A percentile compares a stretch with the other conserved stretches of the same genome.
Conservation (phyloP, 2,329 filamentous ascomycete genomes). For the Fusarium temperatum region DNA sequence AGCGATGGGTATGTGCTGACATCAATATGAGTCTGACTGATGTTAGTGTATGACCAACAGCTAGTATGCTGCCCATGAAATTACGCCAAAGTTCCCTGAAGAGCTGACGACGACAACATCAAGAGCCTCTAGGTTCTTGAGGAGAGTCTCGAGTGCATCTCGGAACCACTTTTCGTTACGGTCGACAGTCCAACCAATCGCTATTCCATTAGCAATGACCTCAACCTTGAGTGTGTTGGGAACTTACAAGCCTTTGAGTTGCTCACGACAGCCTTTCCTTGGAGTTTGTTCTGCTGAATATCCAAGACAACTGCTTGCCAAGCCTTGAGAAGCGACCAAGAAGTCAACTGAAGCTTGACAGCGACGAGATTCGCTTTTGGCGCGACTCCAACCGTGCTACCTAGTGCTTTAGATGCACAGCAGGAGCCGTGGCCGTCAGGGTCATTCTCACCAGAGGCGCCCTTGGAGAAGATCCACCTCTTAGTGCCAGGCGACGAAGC, state of each 20-base stretch:
- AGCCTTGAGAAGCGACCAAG: background rate
- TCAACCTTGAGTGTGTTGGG: rapidly evolving
- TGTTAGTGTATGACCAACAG: background rate
- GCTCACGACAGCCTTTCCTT: background rate
- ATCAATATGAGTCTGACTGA: background rate
- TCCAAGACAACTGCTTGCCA: background rate
- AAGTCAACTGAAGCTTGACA: background rate
- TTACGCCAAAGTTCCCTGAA: background rate
- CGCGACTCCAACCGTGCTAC: background rate
- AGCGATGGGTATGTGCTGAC: background rate
- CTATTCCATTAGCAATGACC: background rate
- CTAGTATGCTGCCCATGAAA: rapidly evolving
- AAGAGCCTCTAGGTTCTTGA: background rate
- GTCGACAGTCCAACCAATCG: background rate
- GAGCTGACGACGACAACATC: background rate
- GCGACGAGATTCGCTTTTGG: background rate
- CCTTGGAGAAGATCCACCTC: background rate
- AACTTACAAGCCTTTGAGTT: background rate
- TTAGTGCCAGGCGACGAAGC: background rate
- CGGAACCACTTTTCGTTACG: background rate
- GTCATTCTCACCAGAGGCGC: background rate
- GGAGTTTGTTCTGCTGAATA: background rate
- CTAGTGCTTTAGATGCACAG: background rate
- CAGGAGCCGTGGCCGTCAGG: background rate
- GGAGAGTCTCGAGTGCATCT: background rate